Evolutionary conservation across 2,329 filamentous ascomycete species (phyloP).

Genomic region (Colletotrichum siamense): DNA sequence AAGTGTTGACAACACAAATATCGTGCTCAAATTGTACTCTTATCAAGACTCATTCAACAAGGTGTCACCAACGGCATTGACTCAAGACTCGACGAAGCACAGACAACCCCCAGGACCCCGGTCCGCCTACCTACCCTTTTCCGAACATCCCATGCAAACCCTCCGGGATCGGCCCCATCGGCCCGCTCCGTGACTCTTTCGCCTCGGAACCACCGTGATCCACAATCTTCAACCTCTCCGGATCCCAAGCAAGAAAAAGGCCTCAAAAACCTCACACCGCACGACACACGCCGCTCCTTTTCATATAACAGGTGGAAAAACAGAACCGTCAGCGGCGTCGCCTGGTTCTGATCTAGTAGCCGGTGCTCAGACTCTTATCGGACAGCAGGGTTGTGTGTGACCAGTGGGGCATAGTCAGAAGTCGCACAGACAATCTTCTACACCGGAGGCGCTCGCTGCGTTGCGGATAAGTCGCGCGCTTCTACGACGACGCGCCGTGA

Average conservation of each 20-base stretch:
- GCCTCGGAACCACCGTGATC: neutral
- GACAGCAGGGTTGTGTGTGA: neutral
- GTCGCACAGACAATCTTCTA: neutral
- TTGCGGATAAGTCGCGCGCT: neutral
- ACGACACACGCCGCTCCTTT: neutral
- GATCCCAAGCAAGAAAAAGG: neutral
- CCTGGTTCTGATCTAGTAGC: neutral
- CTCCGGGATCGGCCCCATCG: conserved; percentile 15
- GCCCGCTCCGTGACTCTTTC: neutral
- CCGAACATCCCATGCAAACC: neutral
- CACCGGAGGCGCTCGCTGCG: neutral
- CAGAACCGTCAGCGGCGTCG: neutral
- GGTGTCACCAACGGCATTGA: neutral
- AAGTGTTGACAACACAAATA: neutral
- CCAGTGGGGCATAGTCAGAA: neutral
- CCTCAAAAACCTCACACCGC: neutral
- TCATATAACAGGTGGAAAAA: neutral
- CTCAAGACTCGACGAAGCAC: neutral
- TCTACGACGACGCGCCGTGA: neutral
- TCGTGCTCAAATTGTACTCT: no score
- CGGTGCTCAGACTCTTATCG: neutral
- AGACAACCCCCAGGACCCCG: neutral
- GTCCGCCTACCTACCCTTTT: neutral
- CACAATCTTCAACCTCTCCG: neutral
- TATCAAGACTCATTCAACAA: neutral